phyloP scores from a whole-genome alignment of 2,329 filamentous ascomycete species.

The Trichoderma polysporum region DNA sequence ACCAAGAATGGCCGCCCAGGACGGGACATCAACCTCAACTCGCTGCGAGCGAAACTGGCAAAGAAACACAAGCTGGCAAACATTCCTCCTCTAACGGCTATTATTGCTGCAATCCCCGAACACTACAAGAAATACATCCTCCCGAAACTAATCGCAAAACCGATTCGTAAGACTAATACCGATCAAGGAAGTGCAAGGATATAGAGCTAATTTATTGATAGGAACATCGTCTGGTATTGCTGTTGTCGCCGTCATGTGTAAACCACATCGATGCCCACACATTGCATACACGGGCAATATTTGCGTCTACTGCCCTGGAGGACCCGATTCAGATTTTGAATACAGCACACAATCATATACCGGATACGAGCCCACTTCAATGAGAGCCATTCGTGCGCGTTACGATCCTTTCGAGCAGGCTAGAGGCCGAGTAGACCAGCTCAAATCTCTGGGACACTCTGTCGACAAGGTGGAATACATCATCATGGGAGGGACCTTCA shows the following conservation, averaged over 20 bases:
- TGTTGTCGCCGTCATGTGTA: conserved; percentile 99
- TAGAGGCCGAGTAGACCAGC: conserved; percentile 90
- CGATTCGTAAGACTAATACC: conserved; percentile 62
- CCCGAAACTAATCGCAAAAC: conserved; percentile 94
- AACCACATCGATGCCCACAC: conserved; percentile 94
- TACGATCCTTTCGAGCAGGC: conserved; percentile 99
- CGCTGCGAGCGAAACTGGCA: conserved; percentile 78
- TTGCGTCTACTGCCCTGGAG: conserved; percentile 96
- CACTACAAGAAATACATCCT: conserved; percentile 99
- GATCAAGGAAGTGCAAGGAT: not conserved
- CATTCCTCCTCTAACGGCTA: conserved; percentile 89
- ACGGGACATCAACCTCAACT: conserved; percentile 91
- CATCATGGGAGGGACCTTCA: conserved; percentile 99
- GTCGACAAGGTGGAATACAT: conserved; percentile 99
- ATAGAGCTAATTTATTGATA: conserved; percentile 33
- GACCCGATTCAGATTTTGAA: conserved; percentile 97
- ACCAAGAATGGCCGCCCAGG: conserved; percentile 71
- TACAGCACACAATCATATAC: conserved; percentile 99
- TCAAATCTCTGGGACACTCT: conserved; percentile 91
- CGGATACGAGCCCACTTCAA: conserved; percentile 96
- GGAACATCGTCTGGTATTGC: conserved; percentile 95
- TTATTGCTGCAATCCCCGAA: conserved; percentile 97
- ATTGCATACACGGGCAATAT: conserved; percentile 99
- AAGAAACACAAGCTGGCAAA: conserved; percentile 90
- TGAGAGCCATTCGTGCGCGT: conserved; percentile 93